Evolutionary conservation across 2,329 filamentous ascomycete species (phyloP).

Genomic region (Emergomyces africanus): DNA sequence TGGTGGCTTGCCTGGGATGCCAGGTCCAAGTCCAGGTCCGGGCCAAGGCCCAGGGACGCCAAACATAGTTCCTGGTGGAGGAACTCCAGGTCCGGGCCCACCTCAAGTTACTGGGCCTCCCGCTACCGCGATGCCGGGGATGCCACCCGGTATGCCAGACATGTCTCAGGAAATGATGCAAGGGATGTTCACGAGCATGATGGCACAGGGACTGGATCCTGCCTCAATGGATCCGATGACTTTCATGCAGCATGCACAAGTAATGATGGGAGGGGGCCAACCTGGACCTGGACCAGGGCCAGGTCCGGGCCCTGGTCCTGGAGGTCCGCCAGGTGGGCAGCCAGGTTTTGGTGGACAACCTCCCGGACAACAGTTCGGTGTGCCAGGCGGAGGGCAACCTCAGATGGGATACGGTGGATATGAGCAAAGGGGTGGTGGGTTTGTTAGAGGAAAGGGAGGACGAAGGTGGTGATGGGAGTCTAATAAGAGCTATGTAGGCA

Average conservation of each 20-base stretch:
- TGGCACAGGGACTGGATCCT: conserved; percentile 41
- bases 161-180: conserved; percentile 46
- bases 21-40: conserved; percentile 14
- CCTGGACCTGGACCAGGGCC: conserved; percentile 15
- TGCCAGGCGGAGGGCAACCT: conserved; percentile 25
- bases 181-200: conserved; percentile 44
- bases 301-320: conserved; percentile 9
- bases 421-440: conserved; percentile 25
- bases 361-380: conserved; percentile 21
- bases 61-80: not conserved
- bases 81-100: conserved; percentile 5
- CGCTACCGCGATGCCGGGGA: conserved; percentile 21
- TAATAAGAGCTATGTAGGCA: not conserved
- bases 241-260: conserved; percentile 42
- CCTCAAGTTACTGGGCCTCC: conserved; percentile 8
- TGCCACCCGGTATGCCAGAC: conserved; percentile 36
- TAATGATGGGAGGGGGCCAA: conserved; percentile 35
- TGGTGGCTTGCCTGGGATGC: conserved; percentile 25
- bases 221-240: conserved; percentile 40
- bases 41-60: conserved; percentile 9
- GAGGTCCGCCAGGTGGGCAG: conserved; percentile 23
- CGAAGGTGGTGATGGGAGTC: conserved; percentile 24
- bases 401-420: conserved; percentile 33
- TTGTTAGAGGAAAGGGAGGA: conserved; percentile 23
- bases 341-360: conserved; percentile 23